Conservation (phyloP, 768 basidiomycete genomes). For the Pholiota conissans region DNA sequence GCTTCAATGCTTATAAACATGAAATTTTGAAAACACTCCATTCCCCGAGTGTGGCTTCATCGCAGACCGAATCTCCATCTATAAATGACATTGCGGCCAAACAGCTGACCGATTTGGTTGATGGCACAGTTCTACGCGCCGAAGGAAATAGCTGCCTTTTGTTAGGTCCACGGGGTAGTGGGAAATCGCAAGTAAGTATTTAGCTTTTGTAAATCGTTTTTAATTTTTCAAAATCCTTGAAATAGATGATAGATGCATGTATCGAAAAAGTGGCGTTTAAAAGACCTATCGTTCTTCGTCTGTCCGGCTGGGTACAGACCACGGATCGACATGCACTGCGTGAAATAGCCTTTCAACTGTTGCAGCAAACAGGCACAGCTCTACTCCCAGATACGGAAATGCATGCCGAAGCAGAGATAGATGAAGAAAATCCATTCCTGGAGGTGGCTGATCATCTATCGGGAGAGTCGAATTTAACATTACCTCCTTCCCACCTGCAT, state of each 20-base stretch:
- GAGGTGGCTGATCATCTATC: conserved; percentile 26
- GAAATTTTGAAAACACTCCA: conserved; percentile 51
- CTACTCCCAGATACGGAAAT: conserved; percentile 44
- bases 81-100: conserved; percentile 47
- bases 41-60: conserved; percentile 6
- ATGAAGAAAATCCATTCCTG: conserved; percentile 51
- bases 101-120: conserved; percentile 63
- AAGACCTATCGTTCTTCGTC: conserved; percentile 69
- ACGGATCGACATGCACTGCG: conserved; percentile 90
- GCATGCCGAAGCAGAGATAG: conserved; percentile 24
- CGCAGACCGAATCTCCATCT: conserved; percentile 23
- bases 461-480: conserved; percentile 27
- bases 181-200: conserved; percentile 71
- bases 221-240: neutral
- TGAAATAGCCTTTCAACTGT: conserved; percentile 86
- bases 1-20: conserved; percentile 57
- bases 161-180: conserved; percentile 82
- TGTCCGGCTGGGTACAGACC: conserved; percentile 84
- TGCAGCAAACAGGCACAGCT: conserved; percentile 69
- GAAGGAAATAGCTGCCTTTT: conserved; percentile 95
- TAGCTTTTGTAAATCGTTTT: neutral
- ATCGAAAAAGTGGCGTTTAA: conserved; percentile 41
- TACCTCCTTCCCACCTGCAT: conserved; percentile 73
- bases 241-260: conserved; percentile 62
- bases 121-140: conserved; percentile 73